Evolutionary conservation across 2,329 filamentous ascomycete species (phyloP).

Genomic region (Epicoccum sorghinum): DNA sequence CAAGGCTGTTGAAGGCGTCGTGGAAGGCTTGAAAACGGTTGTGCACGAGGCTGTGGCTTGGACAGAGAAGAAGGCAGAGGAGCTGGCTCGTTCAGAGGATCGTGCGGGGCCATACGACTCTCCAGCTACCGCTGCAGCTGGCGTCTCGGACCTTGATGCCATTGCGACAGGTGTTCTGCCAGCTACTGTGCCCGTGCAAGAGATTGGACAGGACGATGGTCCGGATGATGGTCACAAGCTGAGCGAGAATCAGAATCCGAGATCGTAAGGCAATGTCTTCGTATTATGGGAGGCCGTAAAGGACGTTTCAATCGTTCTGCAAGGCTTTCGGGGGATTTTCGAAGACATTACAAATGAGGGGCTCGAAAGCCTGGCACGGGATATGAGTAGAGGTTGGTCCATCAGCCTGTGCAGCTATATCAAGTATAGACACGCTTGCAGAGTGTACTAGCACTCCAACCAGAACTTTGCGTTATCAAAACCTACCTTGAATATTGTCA

Average conservation of each 20-base stretch:
- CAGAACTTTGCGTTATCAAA: too few relatives aligned
- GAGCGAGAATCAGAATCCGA: background rate
- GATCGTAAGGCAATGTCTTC: background rate
- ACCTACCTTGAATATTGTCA: too few relatives aligned
- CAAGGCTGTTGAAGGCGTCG: constrained; percentile 25
- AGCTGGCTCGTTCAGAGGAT: constrained; percentile 28
- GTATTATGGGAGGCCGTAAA: background rate
- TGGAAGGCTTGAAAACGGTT: constrained; percentile 25
- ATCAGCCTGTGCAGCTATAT: too few relatives aligned
- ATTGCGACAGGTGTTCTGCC: constrained; percentile 40
- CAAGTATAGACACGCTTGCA: too few relatives aligned
- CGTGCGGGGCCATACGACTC: constrained; percentile 41
- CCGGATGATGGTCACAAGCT: background rate
- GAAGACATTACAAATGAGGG: too few relatives aligned
- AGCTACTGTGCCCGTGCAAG: constrained; percentile 23
- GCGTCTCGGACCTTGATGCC: constrained; percentile 38
- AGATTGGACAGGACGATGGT: constrained; percentile 18
- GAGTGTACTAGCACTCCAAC: too few relatives aligned
- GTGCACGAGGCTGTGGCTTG: constrained; percentile 32
- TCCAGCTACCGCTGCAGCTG: constrained; percentile 37
- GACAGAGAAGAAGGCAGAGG: constrained; percentile 35
- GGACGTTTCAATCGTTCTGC: too few relatives aligned
- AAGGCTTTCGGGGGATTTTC: too few relatives aligned
- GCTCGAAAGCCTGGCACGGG: too few relatives aligned
- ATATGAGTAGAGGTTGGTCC: too few relatives aligned